Conservation (phyloP, 2,329 filamentous ascomycete species). For the Diaporthe helianthi region DNA sequence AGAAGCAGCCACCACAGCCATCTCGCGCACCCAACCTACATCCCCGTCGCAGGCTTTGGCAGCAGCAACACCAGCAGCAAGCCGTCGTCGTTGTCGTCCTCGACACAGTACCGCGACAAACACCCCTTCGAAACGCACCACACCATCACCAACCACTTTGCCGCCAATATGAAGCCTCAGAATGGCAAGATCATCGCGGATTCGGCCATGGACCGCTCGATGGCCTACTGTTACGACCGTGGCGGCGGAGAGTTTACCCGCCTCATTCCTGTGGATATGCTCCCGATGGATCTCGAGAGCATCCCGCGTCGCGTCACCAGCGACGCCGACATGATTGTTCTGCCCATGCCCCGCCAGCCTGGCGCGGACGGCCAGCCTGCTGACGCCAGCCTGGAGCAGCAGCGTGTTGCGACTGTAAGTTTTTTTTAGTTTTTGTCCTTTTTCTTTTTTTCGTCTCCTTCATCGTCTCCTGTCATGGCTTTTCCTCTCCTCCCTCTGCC, state of each 20-base stretch:
- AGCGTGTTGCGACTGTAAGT: conserved; percentile 50
- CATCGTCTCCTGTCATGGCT: background rate
- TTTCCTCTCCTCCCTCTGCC: background rate
- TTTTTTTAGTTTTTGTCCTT: no score
- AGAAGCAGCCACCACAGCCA: background rate
- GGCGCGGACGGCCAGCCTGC: conserved; percentile 48
- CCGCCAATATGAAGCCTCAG: conserved; percentile 29
- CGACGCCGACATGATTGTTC: conserved; percentile 53
- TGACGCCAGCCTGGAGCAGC: conserved; percentile 43
- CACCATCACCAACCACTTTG: conserved; percentile 1
- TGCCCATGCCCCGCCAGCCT: conserved; percentile 50
- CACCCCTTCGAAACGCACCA: no score
- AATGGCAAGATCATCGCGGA: conserved; percentile 34
- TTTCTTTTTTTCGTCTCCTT: no score
- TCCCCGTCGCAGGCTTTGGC: background rate
- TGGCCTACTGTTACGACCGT: conserved; percentile 61
- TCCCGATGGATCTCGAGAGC: conserved; percentile 50
- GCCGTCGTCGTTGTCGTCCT: no score
- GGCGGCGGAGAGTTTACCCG: conserved; percentile 61
- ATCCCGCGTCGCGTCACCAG: conserved; percentile 51
- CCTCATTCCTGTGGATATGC: conserved; percentile 62
- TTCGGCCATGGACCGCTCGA: conserved; percentile 42
- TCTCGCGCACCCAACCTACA: background rate
- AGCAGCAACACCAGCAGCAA: background rate
- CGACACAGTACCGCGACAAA: background rate